Evolutionary conservation across 345 rosid genomes (phyloP), one percentile per base, ranked within the genome.

Genomic region (Erodium maritimum): DNA sequence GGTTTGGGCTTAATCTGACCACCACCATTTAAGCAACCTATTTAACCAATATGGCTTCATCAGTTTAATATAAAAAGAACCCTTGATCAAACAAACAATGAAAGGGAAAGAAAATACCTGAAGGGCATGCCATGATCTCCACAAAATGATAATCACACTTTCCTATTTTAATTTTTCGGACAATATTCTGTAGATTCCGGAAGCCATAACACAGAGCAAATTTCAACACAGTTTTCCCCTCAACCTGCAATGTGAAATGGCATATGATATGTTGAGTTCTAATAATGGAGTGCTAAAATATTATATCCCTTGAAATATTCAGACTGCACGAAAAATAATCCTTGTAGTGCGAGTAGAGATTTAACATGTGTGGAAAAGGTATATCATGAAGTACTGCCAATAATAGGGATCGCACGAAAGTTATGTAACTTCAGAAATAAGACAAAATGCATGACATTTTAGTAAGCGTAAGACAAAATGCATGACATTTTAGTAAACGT

Each of bases 101-200:
- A 19, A 50, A 54, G 21, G 61, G 33, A 33, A 59, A 0, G 20
- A 55, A 34, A 54, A 12, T 66, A 89, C 97, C 99, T 77, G 99
- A 71, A 68, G 99, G 99, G 57, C 97, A 93, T 17, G 97, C 99
- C 99, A 90, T 93, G 67, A 93, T 83, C 85, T 93, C 97, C 67
- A 93, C 96, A 64, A 75, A 93, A 24, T 93, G 90, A 72, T 85
- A 93, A 64, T 90, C 97, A 61, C 97, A 90, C 69, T 75, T 89
- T 53, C 23, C 57, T 42, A 67, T 85, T 75, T 90, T 90, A 37
- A 93, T 71, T 74, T 79, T 93, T 65, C 96, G 74, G 20, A 93
- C 96, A 17, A 93, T 64, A 51, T 93, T 93, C 75, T 93, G 99
- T 71, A 93, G 79, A 72, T 93, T 93, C 65, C 73, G 88, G 83